Evolutionary conservation across 2,329 filamentous ascomycete genomes (phyloP).

Genomic region (Hypocrella siamensis): DNA sequence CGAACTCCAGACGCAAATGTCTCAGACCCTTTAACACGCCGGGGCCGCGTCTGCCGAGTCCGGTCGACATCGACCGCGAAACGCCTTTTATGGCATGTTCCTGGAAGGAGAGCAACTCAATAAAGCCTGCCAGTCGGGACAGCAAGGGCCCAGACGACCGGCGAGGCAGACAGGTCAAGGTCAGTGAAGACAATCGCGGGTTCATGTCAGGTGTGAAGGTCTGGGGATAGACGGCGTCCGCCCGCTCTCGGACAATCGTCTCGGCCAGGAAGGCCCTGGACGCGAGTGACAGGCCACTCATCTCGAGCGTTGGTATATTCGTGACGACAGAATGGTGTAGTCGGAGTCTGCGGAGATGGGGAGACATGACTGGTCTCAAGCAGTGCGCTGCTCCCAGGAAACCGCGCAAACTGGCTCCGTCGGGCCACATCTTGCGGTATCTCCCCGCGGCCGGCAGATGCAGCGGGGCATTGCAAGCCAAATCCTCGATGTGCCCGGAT

Average conservation of each 20-base stretch:
- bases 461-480: slow-evolving; percentile 32
- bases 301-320: slow-evolving; percentile 28
- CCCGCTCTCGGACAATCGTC: slow-evolving; percentile 23
- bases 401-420: slow-evolving; percentile 21
- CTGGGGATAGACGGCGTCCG: slow-evolving; percentile 29
- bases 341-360: slow-evolving; percentile 34
- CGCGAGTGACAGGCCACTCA: slow-evolving; percentile 19
- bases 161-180: slow-evolving; percentile 37
- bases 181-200: slow-evolving; percentile 34
- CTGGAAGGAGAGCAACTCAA: slow-evolving; percentile 30
- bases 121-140: slow-evolving; percentile 28
- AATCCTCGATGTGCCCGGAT: slow-evolving; percentile 31
- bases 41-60: slow-evolving; percentile 21
- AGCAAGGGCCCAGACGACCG: slow-evolving; percentile 34
- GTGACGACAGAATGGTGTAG: slow-evolving; percentile 48
- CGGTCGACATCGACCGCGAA: slow-evolving; percentile 1
- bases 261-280: slow-evolving; percentile 27
- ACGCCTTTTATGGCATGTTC: slow-evolving; percentile 27
- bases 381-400: slow-evolving; percentile 28
- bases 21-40: slow-evolving; percentile 33
- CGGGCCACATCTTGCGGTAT: slow-evolving; percentile 11
- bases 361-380: slow-evolving; percentile 35
- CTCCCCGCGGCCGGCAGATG: slow-evolving; percentile 10
- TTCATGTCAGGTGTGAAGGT: slow-evolving; percentile 39
- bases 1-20: slow-evolving; percentile 38